Evolutionary conservation across 345 rosid species (phyloP).

Genomic region (Citrus trifoliata): DNA sequence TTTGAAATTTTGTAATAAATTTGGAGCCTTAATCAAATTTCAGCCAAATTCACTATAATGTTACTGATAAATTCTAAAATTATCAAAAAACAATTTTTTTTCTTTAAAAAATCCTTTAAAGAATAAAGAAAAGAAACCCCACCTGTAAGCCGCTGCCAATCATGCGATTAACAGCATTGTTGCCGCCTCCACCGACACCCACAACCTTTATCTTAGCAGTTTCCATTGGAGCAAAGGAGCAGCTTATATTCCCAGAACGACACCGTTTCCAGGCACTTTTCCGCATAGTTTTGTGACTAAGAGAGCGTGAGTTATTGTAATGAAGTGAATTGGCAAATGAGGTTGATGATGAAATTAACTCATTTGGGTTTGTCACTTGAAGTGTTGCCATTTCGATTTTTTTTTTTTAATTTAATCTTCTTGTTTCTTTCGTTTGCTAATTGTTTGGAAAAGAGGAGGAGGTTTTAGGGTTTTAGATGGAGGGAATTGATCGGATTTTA

Average conservation of each 20-base stretch:
- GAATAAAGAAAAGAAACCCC: not conserved
- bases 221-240: slow-evolving; percentile 71
- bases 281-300: slow-evolving; percentile 18
- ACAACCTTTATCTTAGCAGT: slow-evolving; percentile 91
- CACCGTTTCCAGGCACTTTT: slow-evolving; percentile 25
- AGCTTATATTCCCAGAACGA: slow-evolving; percentile 37
- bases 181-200: slow-evolving; percentile 98
- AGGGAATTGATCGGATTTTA: not conserved
- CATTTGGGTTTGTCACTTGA: slow-evolving; percentile 52
- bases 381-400: slow-evolving; percentile 39
- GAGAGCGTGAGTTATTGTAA: slow-evolving; percentile 22
- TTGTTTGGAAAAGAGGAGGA: too few species aligned
- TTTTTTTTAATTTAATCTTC: too few species aligned
- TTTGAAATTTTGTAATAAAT: not conserved
- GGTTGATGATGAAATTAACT: slow-evolving; percentile 35
- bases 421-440: too few species aligned
- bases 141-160: slow-evolving; percentile 95
- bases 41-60: not conserved
- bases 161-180: slow-evolving; percentile 99
- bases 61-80: not conserved
- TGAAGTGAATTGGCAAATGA: slow-evolving; percentile 23
- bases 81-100: not conserved
- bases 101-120: not conserved
- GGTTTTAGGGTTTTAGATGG: slow-evolving; percentile 49
- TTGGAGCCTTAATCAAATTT: not conserved